These are phyloP conservation scores for Citrus unshiu DNA, from an alignment of 345 rosid genomes.

Conservation along the genomic window DNA sequence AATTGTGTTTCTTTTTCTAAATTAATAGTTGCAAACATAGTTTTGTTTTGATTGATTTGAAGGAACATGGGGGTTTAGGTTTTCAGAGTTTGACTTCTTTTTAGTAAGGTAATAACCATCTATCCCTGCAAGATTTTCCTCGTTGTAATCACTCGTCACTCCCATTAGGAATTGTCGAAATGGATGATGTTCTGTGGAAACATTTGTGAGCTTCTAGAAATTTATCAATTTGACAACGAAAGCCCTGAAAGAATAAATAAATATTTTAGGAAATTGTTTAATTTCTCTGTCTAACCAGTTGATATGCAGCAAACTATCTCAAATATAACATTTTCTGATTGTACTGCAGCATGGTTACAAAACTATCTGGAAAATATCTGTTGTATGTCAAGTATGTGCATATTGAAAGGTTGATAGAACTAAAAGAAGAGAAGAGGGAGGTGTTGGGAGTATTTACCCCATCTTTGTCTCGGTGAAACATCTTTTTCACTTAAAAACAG, in stretches of 20 bases:
- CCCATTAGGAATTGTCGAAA: not conserved
- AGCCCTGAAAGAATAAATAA: not conserved
- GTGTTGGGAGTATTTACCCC: not conserved
- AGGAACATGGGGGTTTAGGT: not conserved
- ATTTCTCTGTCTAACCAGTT: not conserved
- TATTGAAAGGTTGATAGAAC: not conserved
- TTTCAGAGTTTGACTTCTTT: not conserved
- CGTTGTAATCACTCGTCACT: not conserved
- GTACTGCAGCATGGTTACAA: not conserved
- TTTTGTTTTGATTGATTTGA: not conserved
- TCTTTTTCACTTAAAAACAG: conserved; percentile 1
- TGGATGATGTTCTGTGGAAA: not conserved
- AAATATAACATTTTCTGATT: not conserved
- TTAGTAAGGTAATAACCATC: not conserved
- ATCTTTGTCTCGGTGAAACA: not conserved
- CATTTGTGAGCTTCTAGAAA: not conserved
- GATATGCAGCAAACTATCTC: not conserved
- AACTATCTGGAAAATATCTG: not conserved
- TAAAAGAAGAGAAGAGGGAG: not conserved
- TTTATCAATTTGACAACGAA: not conserved
- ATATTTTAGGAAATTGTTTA: not conserved
- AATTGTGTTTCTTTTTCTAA: not conserved
- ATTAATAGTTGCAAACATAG: not conserved
- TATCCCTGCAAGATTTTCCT: not conserved
- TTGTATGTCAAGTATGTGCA: not conserved